Conservation (phyloP, 306 rosid genomes). For the Casuarina equisetifolia region DNA sequence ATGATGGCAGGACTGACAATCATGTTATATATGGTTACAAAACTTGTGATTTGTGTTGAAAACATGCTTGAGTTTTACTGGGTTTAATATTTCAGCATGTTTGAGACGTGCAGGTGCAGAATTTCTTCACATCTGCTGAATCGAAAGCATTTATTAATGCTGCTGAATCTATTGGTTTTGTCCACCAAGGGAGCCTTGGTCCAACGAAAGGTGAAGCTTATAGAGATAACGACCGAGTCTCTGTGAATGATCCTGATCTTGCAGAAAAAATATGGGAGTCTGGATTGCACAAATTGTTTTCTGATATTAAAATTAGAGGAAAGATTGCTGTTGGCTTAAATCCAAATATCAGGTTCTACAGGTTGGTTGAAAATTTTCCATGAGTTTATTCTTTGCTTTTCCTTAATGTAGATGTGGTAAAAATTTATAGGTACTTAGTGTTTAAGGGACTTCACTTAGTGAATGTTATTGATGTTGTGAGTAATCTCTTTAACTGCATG, state of each 20-base stretch:
- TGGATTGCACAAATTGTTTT: conserved; percentile 63
- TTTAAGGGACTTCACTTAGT: conserved; percentile 10
- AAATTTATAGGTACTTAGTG: not conserved
- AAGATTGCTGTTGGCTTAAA: conserved; percentile 79
- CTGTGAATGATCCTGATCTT: conserved; percentile 65
- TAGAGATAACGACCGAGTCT: conserved; percentile 80
- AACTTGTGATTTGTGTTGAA: not conserved
- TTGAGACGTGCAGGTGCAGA: conserved; percentile 62
- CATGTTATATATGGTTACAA: not conserved
- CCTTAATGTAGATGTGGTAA: not conserved
- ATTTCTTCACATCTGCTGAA: conserved; percentile 67
- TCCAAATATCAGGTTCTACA: conserved; percentile 82
- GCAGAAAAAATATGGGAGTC: conserved; percentile 75
- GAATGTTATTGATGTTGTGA: conserved; percentile 11
- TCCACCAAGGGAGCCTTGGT: conserved; percentile 87
- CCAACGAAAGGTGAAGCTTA: conserved; percentile 88
- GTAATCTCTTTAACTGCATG: not conserved
- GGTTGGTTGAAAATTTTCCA: conserved; percentile 47
- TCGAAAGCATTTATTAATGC: conserved; percentile 67
- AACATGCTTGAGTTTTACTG: conserved; percentile 6
- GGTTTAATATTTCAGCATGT: conserved; percentile 14
- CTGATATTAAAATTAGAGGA: conserved; percentile 67
- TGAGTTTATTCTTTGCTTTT: not conserved
- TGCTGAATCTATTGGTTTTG: conserved; percentile 75
- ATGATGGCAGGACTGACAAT: conserved; percentile 6